Evolutionary conservation across 352 stramenopile genomes (phyloP).

Genomic region (Pythium grandisporangium): DNA sequence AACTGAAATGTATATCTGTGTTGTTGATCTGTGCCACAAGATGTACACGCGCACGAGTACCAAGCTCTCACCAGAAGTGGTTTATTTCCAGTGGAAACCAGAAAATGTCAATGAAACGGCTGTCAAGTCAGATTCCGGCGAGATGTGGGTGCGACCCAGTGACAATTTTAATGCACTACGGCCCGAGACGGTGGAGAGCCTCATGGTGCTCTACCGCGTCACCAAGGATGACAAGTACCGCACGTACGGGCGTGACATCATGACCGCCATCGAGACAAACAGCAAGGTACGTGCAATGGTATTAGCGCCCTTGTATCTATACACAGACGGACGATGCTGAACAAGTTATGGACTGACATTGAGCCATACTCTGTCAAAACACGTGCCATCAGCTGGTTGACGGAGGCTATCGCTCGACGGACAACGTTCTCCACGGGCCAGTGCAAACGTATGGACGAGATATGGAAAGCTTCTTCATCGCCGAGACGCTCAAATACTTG

Average conservation of each 20-base stretch:
- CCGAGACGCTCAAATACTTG: slow-evolving; percentile 92
- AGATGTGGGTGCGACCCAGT: no score
- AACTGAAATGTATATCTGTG: background rate
- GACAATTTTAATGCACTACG: slow-evolving; percentile 70
- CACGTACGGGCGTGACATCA: slow-evolving; percentile 70
- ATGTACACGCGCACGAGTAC: slow-evolving; percentile 63
- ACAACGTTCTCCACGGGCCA: slow-evolving; percentile 31
- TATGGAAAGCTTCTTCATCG: slow-evolving; percentile 88
- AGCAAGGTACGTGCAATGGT: slow-evolving; percentile 24
- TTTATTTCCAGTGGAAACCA: slow-evolving; percentile 25
- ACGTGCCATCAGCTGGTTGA: slow-evolving; percentile 14
- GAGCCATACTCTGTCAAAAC: background rate
- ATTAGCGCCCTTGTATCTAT: background rate
- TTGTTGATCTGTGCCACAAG: slow-evolving; percentile 7
- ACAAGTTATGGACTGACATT: background rate
- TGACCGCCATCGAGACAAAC: slow-evolving; percentile 64
- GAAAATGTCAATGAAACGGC: slow-evolving; percentile 8
- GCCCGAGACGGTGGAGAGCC: slow-evolving; percentile 84
- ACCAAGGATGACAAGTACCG: slow-evolving; percentile 77
- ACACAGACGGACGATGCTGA: no score
- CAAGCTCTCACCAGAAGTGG: slow-evolving; percentile 66
- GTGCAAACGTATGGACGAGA: slow-evolving; percentile 15
- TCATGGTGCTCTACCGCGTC: slow-evolving; percentile 86
- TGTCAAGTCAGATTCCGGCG: slow-evolving; percentile 6
- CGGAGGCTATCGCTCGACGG: slow-evolving; percentile 62